Base-by-base conservation (phyloP, 352 stramenopile genomes). In the Globisporangium paroecandrum region DNA sequence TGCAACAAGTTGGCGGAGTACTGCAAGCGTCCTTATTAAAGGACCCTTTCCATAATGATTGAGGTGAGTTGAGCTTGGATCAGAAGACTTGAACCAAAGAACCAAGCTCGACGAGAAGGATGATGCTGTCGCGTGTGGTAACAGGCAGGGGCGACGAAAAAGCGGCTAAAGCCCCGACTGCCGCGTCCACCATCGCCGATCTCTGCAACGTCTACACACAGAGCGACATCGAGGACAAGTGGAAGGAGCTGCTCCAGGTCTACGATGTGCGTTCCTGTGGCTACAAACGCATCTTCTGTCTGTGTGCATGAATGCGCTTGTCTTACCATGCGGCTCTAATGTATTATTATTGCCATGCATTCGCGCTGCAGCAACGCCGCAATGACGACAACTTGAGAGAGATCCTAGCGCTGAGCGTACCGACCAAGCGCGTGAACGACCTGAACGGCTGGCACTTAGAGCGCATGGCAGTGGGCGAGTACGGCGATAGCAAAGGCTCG, bases 361-460 rank as follows among this genome's bases (percentile, higher is more conserved):
- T 36, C 6, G 13, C 20, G 8, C 29, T 20, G 12, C 20, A 93
- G 83, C 82, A 92, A 88, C 83, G 86, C 29, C 77, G 77, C 29
- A 94, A 91, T 65, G 78, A 90, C 32, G 83, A 92, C 66, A 92
- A 90, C 58, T 72, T 90, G 36, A 69, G 73, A 6, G 86, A 94
- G 70, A 94, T 94, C 66, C 66, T 94, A 32, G 79, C 89, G 66
- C 69, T 94, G 41, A 91, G 82, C 53, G 78, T 77, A 9, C 86
- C 86, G 0, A 79, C 60, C 2, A 76, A 76, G 56, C 77, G 86
- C 18, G 73, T 94, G 61, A 81, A 80, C 34, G 82, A 88, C 27
- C 69, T 94, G 12, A 91, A 82, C 18, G 79, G 79, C 18, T 94
- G 86, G 86, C 82, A 92, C 71, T 64, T 94, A 57, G 86, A 94